Base-by-base conservation (phyloP, 805 yeast genomes). In the Candida pseudofarinosa region DNA sequence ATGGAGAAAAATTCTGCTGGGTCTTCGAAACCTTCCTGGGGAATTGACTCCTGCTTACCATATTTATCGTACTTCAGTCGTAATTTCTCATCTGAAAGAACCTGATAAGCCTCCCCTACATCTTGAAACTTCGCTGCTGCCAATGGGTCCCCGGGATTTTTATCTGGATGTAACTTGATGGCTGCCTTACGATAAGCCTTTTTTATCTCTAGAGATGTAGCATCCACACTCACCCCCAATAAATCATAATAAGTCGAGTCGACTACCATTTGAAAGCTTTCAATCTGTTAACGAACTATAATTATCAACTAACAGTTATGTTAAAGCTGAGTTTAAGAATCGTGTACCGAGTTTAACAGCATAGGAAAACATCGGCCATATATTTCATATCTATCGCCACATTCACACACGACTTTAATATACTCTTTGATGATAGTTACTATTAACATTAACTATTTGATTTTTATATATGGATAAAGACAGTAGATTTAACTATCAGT, bases 1-100 rank as follows among this genome's bases (percentile, higher is more conserved):
- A 76, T 74, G 18, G 85, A 77, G 65, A 93, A 88, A 56, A 88
- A 85, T 59, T 90, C 96, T 39, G 78, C 71, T 0, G 97, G 95
- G 59, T 85, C 91, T 51, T 81, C 88, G 54, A 83, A 83, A 3
- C 88, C 88, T 48, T 82, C 86, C 8, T 44, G 40, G 13, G 65
- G 65, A 23, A 82, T 77, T 13, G 85, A 83, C 48, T 79, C 81
- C 44, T 84, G 87, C 55, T 80, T 83, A 39, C 95, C 95, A 52
- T 65, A 81, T 60, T 81, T 82, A 56, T 86, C 91, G 58, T 86
- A 86, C 47, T 81, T 79, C 7, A 75, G 67, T 52, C 93, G 71
- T 43, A 84, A 67, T 8, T 71, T 70, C 3, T 78, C 80, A 56
- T 83, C 85, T 47, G 85, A 78, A 39, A 86, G 67, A 2, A 85